These are phyloP conservation scores for Ceriops tagal DNA, from an alignment of 345 rosid genomes.

Conservation along the genomic window DNA sequence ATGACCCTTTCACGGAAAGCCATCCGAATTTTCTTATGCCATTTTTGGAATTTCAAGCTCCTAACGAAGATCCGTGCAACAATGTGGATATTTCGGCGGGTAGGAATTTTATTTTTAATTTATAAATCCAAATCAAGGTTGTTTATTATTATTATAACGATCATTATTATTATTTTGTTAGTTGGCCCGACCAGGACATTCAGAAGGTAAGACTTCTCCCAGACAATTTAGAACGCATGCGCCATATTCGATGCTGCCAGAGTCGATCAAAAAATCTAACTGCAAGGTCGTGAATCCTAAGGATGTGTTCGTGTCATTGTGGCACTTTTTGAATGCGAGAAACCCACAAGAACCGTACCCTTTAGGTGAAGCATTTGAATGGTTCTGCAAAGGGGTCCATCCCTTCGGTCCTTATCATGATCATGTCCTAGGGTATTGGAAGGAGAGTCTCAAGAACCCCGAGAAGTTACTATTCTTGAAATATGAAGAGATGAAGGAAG, in stretches of 20 bases:
- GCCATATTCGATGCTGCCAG: background rate
- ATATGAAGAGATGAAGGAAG: constrained; percentile 35
- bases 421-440: constrained; percentile 39
- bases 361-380: constrained; percentile 24
- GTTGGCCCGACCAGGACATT: too few species aligned
- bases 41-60: too few species aligned
- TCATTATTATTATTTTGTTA: too few species aligned
- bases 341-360: background rate
- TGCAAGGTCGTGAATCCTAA: background rate
- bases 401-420: constrained; percentile 33
- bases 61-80: too few species aligned
- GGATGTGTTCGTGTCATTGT: background rate
- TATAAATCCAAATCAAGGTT: too few species aligned
- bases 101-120: too few species aligned
- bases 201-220: too few species aligned
- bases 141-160: too few species aligned
- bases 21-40: background rate
- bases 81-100: too few species aligned
- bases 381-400: constrained; percentile 31
- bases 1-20: background rate
- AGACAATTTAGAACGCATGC: background rate
- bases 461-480: constrained; percentile 30
- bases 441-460: constrained; percentile 21
- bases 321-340: background rate
- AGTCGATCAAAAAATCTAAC: background rate